Evolutionary conservation across 768 basidiomycete genomes (phyloP).

Genomic region (Boletus tomentosulus): DNA sequence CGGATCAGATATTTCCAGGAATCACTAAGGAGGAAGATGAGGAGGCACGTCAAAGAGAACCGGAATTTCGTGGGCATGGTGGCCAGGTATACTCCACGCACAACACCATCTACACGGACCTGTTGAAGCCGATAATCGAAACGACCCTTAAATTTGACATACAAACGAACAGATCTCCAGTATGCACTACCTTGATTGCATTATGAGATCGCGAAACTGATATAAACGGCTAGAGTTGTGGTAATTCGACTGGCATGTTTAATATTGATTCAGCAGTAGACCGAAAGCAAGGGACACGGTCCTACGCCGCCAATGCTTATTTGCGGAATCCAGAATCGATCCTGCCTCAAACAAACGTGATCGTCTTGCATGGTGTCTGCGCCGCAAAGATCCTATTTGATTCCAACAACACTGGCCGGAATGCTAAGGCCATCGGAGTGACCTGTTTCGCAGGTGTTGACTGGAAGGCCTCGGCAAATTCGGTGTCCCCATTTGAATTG

Average conservation of each 20-base stretch:
- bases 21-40: background rate
- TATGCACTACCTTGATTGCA: background rate
- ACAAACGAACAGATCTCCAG: background rate
- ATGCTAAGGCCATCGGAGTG: constrained; percentile 8
- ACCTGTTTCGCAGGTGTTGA: constrained; percentile 10
- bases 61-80: background rate
- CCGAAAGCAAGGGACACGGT: constrained; percentile 11
- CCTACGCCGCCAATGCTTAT: constrained; percentile 18
- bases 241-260: constrained; percentile 4
- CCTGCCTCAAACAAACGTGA: background rate
- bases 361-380: background rate
- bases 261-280: constrained; percentile 18
- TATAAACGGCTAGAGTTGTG: background rate
- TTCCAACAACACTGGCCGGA: background rate
- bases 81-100: background rate
- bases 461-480: background rate
- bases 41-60: background rate
- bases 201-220: background rate
- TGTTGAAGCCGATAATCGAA: background rate
- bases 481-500: background rate
- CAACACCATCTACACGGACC: background rate
- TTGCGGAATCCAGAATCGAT: constrained; percentile 6
- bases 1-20: background rate
- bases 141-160: background rate
- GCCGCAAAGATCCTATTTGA: constrained; percentile 13